phyloP scores from a whole-genome alignment of 805 yeast species.

The Kodamaea laetipori region DNA sequence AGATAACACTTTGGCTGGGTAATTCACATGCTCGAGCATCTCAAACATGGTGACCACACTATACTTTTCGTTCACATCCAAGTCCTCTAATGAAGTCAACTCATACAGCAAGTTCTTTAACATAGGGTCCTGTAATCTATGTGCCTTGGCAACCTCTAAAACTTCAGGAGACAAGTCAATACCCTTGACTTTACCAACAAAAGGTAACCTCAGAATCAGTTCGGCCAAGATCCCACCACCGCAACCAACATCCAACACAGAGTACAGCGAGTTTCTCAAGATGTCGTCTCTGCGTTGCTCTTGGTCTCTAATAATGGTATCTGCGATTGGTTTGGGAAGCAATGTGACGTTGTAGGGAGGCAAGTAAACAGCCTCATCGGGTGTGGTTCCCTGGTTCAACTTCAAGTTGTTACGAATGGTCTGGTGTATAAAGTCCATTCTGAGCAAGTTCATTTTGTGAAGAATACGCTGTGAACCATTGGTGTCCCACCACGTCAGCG shows the following conservation, averaged over 20 bases:
- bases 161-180: slow-evolving; percentile 87
- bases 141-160: slow-evolving; percentile 73
- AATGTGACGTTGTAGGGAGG: slow-evolving; percentile 77
- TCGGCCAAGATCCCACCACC: slow-evolving; percentile 97
- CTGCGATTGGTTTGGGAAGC: slow-evolving; percentile 58
- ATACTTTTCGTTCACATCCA: slow-evolving; percentile 48
- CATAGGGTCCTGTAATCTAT: slow-evolving; percentile 65
- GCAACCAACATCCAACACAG: slow-evolving; percentile 88
- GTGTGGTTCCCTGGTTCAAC: slow-evolving; percentile 36
- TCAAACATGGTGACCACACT: slow-evolving; percentile 92
- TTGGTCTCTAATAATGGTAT: slow-evolving; percentile 52
- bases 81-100: slow-evolving; percentile 61
- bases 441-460: slow-evolving; percentile 88
- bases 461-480: slow-evolving; percentile 90
- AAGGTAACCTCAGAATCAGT: slow-evolving; percentile 74
- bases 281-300: slow-evolving; percentile 45
- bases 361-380: slow-evolving; percentile 56
- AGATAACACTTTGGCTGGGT: slow-evolving; percentile 72
- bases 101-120: slow-evolving; percentile 57
- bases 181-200: slow-evolving; percentile 67
- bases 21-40: slow-evolving; percentile 90
- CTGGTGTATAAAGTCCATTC: slow-evolving; percentile 82
- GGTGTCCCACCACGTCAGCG: slow-evolving; percentile 98
- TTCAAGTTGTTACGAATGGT: slow-evolving; percentile 50
- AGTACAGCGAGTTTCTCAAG: slow-evolving; percentile 39